Evolutionary conservation across 2,329 filamentous ascomycete species (phyloP), one percentile per base, ranked within the genome.

Genomic region (Colletotrichum agaves): DNA sequence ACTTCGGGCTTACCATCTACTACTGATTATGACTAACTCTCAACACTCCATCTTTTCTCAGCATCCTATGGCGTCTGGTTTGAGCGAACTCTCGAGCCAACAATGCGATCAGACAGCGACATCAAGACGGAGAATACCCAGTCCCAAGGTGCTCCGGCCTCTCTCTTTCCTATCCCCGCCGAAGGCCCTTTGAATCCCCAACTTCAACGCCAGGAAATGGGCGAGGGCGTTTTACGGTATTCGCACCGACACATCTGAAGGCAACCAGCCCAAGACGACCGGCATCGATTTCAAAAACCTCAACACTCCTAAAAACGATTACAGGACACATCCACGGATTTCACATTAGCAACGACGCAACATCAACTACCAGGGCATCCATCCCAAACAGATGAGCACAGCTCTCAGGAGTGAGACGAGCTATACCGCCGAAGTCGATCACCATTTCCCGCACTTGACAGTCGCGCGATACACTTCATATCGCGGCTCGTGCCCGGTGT

Each of bases 351-450:
- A 53, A 67, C 4, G 55, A 49, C 13, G 57, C 69, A 1, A 66
- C 58, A 1, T 70, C 43, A 70, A 70, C 43, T 70, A 70, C 41
- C 57, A 69, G 31, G 66, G 69, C 21, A 37, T 70, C 2, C 66
- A 61, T 3, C 66, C 69, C 11, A 49, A 63, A 21, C 43, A 66
- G 19, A 70, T 69, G 57, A 58, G 61, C 21, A 66, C 61, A 3
- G 69, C 62, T 3, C 74, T 73, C 65, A 61, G 70, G 87, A 88
- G 89, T 52, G 88, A 91, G 74, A 86, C 87, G 39, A 90, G 91
- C 72, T 91, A 90, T 76, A 90, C 87, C 0, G 87, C 88, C 44
- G 88, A 90, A 75, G 87, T 88, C 13, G 89, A 91, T 72, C 84
- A 87, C 10, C 87, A 89, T 74, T 89, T 89, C 70, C 85, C 87